Base-by-base conservation (phyloP, 1,139 yeast genomes). In the Candida gigantensis region DNA sequence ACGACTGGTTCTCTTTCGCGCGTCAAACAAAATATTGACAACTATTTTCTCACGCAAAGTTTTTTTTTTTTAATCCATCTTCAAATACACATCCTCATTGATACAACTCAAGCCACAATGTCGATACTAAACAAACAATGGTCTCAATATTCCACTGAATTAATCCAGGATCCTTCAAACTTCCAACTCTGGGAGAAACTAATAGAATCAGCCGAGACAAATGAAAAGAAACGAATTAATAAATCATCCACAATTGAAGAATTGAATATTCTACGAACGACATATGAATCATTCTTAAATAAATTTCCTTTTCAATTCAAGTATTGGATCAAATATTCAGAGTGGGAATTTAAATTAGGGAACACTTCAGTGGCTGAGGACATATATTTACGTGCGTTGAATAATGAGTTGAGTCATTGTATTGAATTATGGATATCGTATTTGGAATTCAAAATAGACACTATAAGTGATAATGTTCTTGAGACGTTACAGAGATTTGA, bases 271-370 rank as follows among this genome's bases (percentile, higher is more conserved):
- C 59, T 80, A 35, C 57, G 81, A 32, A 50, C 63, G 2, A 64
- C 84, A 0, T 86, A 79, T 51, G 72, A 72, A 34, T 69, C 76
- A 16, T 62, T 90, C 36, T 65, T 92, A 10, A 62, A 60, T 2
- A 70, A 74, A 38, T 89, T 72, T 56, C 97, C 97, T 0, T 63
- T 72, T 24, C 59, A 84, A 25, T 86, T 81, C 50, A 87, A 85
- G 32, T 87, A 85, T 56, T 87, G 97, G 92, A 70, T 83, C 30
- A 76, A 79, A 44, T 87, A 74, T 55, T 95, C 96, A 1, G 64
- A 72, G 16, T 65, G 78, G 60, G 87, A 81, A 55, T 84, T 77
- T 52, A 68, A 70, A 34, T 55, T 85, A 21, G 87, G 88, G 0
- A 58, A 74, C 44, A 68, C 81, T 0, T 66, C 63, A 1, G 52